Evolutionary conservation across 495 filamentous ascomycete genomes (phyloP).

Genomic region (Mycothermus thermophilus): DNA sequence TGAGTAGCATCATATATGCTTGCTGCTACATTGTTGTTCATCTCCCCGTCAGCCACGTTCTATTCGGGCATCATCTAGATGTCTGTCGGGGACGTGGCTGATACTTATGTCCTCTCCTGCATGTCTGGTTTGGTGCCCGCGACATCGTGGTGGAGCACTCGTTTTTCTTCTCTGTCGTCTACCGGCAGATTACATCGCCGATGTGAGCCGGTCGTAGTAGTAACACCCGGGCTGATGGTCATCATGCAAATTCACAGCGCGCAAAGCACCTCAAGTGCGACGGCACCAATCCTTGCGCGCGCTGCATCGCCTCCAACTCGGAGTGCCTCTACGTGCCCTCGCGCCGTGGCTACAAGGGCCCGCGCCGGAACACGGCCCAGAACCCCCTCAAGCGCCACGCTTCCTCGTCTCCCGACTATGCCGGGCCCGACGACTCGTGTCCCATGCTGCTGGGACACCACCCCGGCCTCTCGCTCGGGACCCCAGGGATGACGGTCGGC

Average conservation of each 20-base stretch:
- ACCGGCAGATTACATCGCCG: too few species aligned
- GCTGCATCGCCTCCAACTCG: constrained; percentile 25
- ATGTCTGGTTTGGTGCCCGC: constrained; percentile 5
- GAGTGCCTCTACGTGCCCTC: constrained; percentile 38
- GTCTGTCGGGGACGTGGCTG: too few species aligned
- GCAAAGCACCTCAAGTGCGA: constrained; percentile 39
- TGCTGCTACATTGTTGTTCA: too few species aligned
- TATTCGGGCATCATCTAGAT: too few species aligned
- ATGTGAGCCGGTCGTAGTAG: too few species aligned
- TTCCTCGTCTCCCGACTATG: constrained; percentile 30
- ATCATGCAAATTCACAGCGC: too few species aligned
- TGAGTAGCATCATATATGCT: too few species aligned
- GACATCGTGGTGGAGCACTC: too few species aligned
- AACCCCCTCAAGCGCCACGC: constrained; percentile 39
- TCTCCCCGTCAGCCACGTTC: too few species aligned
- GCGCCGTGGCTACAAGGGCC: constrained; percentile 39
- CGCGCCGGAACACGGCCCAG: constrained; percentile 26
- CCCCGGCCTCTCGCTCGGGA: constrained; percentile 14
- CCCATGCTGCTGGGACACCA: constrained; percentile 32
- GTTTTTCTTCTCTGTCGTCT: background rate
- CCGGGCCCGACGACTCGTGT: constrained; percentile 24
- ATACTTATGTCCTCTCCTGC: constrained; percentile 9
- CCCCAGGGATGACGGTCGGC: constrained; percentile 15
- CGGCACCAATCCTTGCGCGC: constrained; percentile 31
- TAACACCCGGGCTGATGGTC: too few species aligned